Conservation (phyloP, 768 basidiomycete species). For the Clathrus columnatus region DNA sequence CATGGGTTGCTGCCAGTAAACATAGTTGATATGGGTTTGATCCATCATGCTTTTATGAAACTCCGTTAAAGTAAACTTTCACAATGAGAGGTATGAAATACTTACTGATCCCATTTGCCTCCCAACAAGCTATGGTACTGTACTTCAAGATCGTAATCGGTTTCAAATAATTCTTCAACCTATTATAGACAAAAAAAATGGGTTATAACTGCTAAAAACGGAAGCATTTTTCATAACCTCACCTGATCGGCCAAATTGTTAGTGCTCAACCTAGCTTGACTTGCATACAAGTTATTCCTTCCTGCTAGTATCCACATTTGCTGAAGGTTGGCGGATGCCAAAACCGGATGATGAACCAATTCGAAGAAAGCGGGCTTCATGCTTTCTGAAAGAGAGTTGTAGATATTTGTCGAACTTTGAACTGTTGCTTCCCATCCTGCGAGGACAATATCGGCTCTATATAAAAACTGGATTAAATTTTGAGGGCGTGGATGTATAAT, state of each 20-base stretch:
- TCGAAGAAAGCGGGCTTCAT: conserved; percentile 60
- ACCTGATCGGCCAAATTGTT: conserved; percentile 43
- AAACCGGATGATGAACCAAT: conserved; percentile 57
- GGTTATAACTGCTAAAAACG: not conserved
- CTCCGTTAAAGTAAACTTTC: not conserved
- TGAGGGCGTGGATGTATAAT: not conserved
- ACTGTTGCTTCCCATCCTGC: conserved; percentile 41
- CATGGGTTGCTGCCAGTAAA: conserved; percentile 69
- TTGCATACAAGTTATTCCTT: conserved; percentile 49
- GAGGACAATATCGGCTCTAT: conserved; percentile 43
- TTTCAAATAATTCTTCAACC: conserved; percentile 52
- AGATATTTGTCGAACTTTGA: conserved; percentile 43
- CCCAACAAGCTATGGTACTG: conserved; percentile 51
- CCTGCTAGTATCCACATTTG: conserved; percentile 54
- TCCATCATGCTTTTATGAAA: conserved; percentile 50
- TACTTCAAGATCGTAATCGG: conserved; percentile 52
- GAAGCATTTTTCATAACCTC: not conserved
- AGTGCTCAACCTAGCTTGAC: conserved; percentile 54
- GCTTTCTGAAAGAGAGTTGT: conserved; percentile 38
- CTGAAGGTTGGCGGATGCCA: conserved; percentile 49
- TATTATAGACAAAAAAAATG: conserved; percentile 17
- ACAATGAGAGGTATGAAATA: too few relatives aligned
- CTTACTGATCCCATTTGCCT: conserved; percentile 62
- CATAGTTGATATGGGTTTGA: conserved; percentile 59
- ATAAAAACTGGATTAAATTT: not conserved